Evolutionary conservation across 345 rosid species (phyloP).

Genomic region (Dimocarpus longan): DNA sequence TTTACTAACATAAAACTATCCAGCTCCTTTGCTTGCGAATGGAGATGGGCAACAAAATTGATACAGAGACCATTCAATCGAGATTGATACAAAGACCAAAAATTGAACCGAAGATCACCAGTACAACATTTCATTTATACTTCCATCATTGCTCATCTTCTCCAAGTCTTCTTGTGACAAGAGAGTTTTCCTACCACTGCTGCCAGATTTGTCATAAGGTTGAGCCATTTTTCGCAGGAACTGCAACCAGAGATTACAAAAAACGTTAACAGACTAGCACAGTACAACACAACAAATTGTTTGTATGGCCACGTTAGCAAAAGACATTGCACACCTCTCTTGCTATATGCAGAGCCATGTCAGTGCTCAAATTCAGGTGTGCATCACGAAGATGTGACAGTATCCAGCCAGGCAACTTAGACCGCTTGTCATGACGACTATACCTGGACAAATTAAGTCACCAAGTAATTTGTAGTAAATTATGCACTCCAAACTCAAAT

Average conservation of each 20-base stretch:
- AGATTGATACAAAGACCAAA: neutral
- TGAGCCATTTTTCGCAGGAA: slow-evolving; percentile 97
- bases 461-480: neutral
- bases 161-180: slow-evolving; percentile 87
- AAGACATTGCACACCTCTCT: slow-evolving; percentile 59
- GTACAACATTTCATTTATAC: slow-evolving; percentile 44
- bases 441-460: slow-evolving; percentile 53
- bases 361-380: slow-evolving; percentile 90
- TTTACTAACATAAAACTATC: neutral
- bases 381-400: slow-evolving; percentile 88
- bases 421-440: slow-evolving; percentile 96
- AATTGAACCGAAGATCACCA: slow-evolving; percentile 24
- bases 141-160: slow-evolving; percentile 66
- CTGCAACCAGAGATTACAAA: slow-evolving; percentile 36
- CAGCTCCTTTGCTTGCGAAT: neutral
- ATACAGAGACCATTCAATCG: neutral
- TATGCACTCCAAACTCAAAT: neutral
- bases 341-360: slow-evolving; percentile 93
- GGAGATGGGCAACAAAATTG: neutral
- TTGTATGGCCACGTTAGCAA: neutral
- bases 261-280: neutral
- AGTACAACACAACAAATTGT: neutral
- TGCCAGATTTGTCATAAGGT: slow-evolving; percentile 78
- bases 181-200: slow-evolving; percentile 66
- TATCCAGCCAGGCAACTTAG: slow-evolving; percentile 97